Evolutionary conservation across 352 stramenopile genomes (phyloP), one percentile per base, ranked within the genome.

Genomic region (Pythium brachiatum): DNA sequence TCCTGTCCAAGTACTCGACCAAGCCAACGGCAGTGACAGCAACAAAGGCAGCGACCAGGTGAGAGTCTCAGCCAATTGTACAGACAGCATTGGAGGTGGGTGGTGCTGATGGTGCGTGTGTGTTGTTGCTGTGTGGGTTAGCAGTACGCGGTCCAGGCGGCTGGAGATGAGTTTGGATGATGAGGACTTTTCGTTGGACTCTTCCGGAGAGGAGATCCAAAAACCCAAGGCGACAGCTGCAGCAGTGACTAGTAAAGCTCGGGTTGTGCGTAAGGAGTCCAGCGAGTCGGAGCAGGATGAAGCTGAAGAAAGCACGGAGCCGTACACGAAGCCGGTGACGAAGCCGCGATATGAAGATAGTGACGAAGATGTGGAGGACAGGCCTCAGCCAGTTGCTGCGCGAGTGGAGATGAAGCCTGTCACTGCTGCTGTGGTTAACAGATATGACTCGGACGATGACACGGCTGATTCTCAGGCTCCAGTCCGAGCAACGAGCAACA

Each of bases 1-100:
- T 89, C 56, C 62, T 91, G 36, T 88, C 81, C 21, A 91, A 86
- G 63, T 91, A 91, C 66, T 86, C 81, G 36, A 69, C 56, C 54
- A 81, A 73, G 64, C 27, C 48, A 20, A 36, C 51, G 1, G 43
- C 69, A 7, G 61, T 60, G 2, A 70, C 69, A 21, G 31, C 44
- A n/a, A 58, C 25, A 13, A 55, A 62, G 27, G 21, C n/a, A 4
- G 7, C 41, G 18, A 11, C 41, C 3, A 48, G 41, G 41, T 48
- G 25, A 2, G 41, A 48, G 38, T 20, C 13, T 39, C 7, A 7
- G 32, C 13, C 32, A 15, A 39, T 39, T 39, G 32, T 39, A 39
- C 7, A 7, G 32, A 46, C 38, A 25, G 38, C 9, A 51, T 51
- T 13, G 43, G 18, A 7, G 25, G 16, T 8, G 23, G 20, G 41